A percentile compares a stretch with the other conserved stretches of the same genome.
These are phyloP conservation scores for Arabidopsis arenosa DNA, from an alignment of 345 rosid genomes.

Conservation along the genomic window DNA sequence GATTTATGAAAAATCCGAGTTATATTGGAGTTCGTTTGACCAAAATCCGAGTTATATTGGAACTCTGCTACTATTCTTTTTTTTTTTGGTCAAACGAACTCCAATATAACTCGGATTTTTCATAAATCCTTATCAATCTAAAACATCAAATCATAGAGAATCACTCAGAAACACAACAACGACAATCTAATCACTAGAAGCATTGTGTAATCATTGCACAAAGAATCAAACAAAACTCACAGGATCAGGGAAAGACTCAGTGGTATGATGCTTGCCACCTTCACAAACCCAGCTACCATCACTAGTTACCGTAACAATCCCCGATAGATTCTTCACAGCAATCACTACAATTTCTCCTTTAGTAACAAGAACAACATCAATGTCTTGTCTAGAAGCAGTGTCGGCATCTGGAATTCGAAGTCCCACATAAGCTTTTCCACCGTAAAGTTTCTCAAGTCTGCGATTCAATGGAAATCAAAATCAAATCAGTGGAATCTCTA, in stretches of 20 bases:
- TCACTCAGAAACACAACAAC: not conserved
- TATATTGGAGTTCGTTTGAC: too few relatives aligned
- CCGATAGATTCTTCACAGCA: constrained; percentile 77
- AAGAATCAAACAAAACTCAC: constrained; percentile 50
- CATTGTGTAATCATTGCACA: not conserved
- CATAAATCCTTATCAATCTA: not conserved
- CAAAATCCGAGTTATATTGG: too few relatives aligned
- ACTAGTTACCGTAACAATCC: constrained; percentile 60
- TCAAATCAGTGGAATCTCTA: not conserved
- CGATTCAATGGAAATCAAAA: not conserved
- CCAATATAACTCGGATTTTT: not conserved
- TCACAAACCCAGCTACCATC: constrained; percentile 89
- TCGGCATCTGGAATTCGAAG: constrained; percentile 95
- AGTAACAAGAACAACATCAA: constrained; percentile 74
- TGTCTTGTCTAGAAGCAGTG: constrained; percentile 67
- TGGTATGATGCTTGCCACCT: constrained; percentile 52
- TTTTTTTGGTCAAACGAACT: too few relatives aligned
- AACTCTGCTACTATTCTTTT: too few relatives aligned
- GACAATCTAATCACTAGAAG: not conserved
- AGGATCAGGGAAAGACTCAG: constrained; percentile 63
- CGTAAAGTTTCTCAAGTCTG: constrained; percentile 85
- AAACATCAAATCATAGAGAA: not conserved
- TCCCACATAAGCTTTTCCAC: constrained; percentile 83
- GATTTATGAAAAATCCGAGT: too few relatives aligned
- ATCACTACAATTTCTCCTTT: constrained; percentile 76